Base-by-base conservation (phyloP, 2,329 filamentous ascomycete species). In the Trichophyton rubrum region DNA sequence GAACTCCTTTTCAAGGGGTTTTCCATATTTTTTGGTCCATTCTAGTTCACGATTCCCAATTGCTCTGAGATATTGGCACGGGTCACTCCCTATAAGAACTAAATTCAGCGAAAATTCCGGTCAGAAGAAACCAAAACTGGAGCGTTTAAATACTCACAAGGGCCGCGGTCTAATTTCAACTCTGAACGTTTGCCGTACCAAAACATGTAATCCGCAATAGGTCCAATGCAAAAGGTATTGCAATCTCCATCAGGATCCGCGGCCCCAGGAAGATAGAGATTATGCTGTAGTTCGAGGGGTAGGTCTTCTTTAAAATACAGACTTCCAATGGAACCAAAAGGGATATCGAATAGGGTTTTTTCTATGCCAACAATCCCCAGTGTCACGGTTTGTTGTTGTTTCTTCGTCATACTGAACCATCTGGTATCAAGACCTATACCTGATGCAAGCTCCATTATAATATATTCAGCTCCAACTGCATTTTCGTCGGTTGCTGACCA, bases 191-290 rank as follows among this genome's bases (percentile, higher is more conserved):
- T 56, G 1, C 66, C 66, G 62, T 66, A 65, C 66, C 66, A 69
- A 60, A 70, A 69, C 67, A 67, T 69, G 49, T 69, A 68, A 62
- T 69, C 68, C 0, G 64, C 61, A 22, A 53, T 59, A 0, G 65
- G 65, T 1, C 65, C 65, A 59, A 65, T 65, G 60, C 64, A 66
- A 45, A 61, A 66, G 2, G 47, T 45, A 7, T 62, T 45, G 15
- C 40, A 63, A 22, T 61, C 62, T 30, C 24, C 47, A 8, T 59
- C 47, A 2, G 30, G 9, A 30, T 64, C 62, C 3, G 43, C 5
- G 3, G 35, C 33, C 2, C 60, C 58, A 9, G 58, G 58, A 17
- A 49, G 4, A 40, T 65, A 63, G 1, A 65, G 64, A 9, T 61
- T 56, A 6, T 11, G n/a, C n/a, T 62, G 64, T 15, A 67, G 47